Base-by-base conservation (phyloP, 2,329 filamentous ascomycete genomes). In the Hysterium pulicare region DNA sequence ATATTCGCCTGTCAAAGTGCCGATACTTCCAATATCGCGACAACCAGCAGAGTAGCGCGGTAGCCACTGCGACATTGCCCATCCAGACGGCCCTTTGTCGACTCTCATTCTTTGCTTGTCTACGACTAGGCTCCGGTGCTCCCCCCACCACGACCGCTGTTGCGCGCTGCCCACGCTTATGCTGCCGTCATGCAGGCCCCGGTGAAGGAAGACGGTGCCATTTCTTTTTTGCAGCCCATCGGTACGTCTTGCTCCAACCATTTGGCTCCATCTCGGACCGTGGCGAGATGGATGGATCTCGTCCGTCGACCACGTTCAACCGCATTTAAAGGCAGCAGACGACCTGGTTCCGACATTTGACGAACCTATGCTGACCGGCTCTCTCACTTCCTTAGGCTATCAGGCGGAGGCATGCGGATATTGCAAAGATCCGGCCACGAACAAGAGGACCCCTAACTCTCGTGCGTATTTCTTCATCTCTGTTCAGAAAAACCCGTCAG, bases 331-430 rank as follows among this genome's bases (percentile, higher is more conserved):
- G 43, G 33, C 41, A 32, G 28, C 31, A 32, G 13, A 16, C 32
- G 19, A 23, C 19, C 26, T 33, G n/a, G 22, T 17, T 37, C 40
- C 33, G 40, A 33, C 13, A 38, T 42, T 44, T 41, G 41, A 50
- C 53, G 36, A 42, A 40, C 33, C 21, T 26, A 39, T 47, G 53
- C 54, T 61, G 50, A 64, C 58, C 40, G 40, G 47, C 40, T 41
- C 40, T 40, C 42, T 47, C 38, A 21, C 44, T 20, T 44, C 38
- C 44, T 33, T 49, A 75, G 73, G 72, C 57, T 76, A 75, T 58
- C 69, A 71, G 50, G 62, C 61, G 45, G 67, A 71, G 51, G 69
- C 70, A 46, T 76, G 73, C 57, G 73, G 73, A 41, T 76, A 76
- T 57, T 76, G 73, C 67, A 75, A 74, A 66, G 58, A 65, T 48